Evolutionary conservation across 2,329 filamentous ascomycete genomes (phyloP), one percentile per base, ranked within the genome.

Genomic region (Hymenoscyphus infarciens): DNA sequence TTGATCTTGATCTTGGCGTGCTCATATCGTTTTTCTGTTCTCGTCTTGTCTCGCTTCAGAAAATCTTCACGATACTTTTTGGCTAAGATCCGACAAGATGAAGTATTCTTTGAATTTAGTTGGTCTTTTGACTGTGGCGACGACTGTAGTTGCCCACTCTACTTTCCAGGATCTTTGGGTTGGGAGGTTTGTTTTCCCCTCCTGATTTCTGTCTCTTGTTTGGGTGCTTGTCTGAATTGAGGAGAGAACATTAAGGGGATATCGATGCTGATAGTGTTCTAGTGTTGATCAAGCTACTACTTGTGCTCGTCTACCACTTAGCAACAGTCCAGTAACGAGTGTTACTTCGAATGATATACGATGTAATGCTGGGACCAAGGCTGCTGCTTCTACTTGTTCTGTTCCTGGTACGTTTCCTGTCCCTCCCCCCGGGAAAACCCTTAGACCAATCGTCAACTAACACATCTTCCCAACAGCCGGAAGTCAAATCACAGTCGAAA

Each of bases 401-500:
- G 66, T 70, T 8, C 25, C 61, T 25, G 64, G 66, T 64, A 53
- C 25, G 55, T 52, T 57, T 3, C 22, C 13, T 15, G 15, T 10
- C 10, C 31, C 33, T 11, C 3, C 13, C 31, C 25, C 13, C 56
- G 2, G 2, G 10, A 7, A 1, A 25, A 16, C 15, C 16, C 39
- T 8, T 16, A 19, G 7, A 16, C 39, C 6, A 57, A 3, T 31
- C 29, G 29, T 31, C 8, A 35, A 35, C 33, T 35, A 35, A 35
- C 33, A 35, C 13, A 13, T 22, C 19, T 11, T 15, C 16, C 19
- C 35, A 39, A 13, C 39, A 58, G 54, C 55, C 27, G 81, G 82
- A 2, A 74, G 75, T 4, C 80, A 75, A 0, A 78, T 85, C 15
- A 83, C 82, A 0, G 76, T 84, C 7, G 83, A 85, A 73, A 85